Evolutionary conservation across 2,329 filamentous ascomycete species (phyloP).

Genomic region (Ceratocystis cacaofunesta): DNA sequence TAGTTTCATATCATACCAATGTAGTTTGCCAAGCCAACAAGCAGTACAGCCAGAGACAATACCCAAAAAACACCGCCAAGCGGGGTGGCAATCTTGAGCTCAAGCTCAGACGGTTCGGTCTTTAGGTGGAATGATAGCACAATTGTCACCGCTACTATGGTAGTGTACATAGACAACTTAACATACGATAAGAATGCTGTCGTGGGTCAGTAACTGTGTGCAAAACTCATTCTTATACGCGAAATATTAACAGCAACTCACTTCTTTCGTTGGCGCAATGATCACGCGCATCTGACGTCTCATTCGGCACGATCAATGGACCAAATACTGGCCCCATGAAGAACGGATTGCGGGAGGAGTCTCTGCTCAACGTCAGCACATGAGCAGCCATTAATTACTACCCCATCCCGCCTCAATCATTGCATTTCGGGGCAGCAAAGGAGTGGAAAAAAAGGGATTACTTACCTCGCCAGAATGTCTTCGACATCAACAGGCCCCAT

Average conservation of each 20-base stretch:
- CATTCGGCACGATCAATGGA: slow-evolving; percentile 58
- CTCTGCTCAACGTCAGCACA: background rate
- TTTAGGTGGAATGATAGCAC: slow-evolving; percentile 88
- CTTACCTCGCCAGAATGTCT: slow-evolving; percentile 4
- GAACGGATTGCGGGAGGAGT: slow-evolving; percentile 27
- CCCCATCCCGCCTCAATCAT: too few species aligned
- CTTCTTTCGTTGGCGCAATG: slow-evolving; percentile 69
- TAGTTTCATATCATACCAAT: slow-evolving; percentile 41
- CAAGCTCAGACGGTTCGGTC: slow-evolving; percentile 49
- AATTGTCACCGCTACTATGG: slow-evolving; percentile 78
- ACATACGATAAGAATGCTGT: slow-evolving; percentile 77
- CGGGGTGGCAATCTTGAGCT: slow-evolving; percentile 64
- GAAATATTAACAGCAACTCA: slow-evolving; percentile 22
- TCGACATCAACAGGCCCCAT: slow-evolving; percentile 10
- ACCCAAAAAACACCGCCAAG: slow-evolving; percentile 82
- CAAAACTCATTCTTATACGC: background rate
- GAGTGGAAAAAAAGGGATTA: background rate
- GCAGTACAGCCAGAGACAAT: slow-evolving; percentile 61
- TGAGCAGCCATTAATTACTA: too few species aligned
- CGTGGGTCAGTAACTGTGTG: background rate
- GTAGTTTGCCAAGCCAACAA: slow-evolving; percentile 72
- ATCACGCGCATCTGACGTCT: slow-evolving; percentile 58
- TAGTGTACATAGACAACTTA: slow-evolving; percentile 77
- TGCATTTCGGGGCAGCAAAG: too few species aligned
- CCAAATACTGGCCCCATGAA: slow-evolving; percentile 48